These are phyloP conservation scores for Wickerhamomyces silvicola DNA, from an alignment of 805 yeast genomes.

Conservation along the genomic window DNA sequence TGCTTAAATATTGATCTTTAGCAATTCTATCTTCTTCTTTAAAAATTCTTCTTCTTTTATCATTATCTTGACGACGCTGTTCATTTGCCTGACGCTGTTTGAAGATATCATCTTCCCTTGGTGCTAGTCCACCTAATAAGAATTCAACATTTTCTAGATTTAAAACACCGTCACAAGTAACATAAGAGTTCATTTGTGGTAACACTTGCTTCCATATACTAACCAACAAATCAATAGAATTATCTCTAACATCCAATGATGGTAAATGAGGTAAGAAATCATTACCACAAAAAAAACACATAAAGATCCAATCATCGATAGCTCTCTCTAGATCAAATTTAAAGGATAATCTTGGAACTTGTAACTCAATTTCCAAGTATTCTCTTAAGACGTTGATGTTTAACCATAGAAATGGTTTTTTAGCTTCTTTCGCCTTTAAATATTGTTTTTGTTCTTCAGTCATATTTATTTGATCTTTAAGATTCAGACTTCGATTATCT, in stretches of 20 bases:
- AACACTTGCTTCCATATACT: constrained; percentile 75
- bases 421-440: constrained; percentile 28
- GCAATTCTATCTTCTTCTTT: constrained; percentile 40
- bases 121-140: constrained; percentile 56
- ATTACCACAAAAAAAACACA: constrained; percentile 98
- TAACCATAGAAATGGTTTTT: constrained; percentile 90
- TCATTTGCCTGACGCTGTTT: constrained; percentile 64
- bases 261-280: constrained; percentile 98
- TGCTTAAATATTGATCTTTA: constrained; percentile 39
- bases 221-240: constrained; percentile 78
- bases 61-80: constrained; percentile 56
- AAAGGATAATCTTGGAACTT: constrained; percentile 61
- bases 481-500: constrained; percentile 32
- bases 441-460: constrained; percentile 48
- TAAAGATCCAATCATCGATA: constrained; percentile 96
- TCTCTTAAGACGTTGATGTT: constrained; percentile 85
- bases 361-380: constrained; percentile 76
- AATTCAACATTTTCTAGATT: constrained; percentile 72
- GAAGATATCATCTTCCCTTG: constrained; percentile 75
- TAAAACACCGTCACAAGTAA: constrained; percentile 86
- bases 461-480: constrained; percentile 47
- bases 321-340: constrained; percentile 90
- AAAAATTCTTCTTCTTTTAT: constrained; percentile 48
- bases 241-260: constrained; percentile 88
- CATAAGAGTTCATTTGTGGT: constrained; percentile 62